Base-by-base conservation (phyloP, 2,329 filamentous ascomycete species). In the Monosporascus ibericus region DNA sequence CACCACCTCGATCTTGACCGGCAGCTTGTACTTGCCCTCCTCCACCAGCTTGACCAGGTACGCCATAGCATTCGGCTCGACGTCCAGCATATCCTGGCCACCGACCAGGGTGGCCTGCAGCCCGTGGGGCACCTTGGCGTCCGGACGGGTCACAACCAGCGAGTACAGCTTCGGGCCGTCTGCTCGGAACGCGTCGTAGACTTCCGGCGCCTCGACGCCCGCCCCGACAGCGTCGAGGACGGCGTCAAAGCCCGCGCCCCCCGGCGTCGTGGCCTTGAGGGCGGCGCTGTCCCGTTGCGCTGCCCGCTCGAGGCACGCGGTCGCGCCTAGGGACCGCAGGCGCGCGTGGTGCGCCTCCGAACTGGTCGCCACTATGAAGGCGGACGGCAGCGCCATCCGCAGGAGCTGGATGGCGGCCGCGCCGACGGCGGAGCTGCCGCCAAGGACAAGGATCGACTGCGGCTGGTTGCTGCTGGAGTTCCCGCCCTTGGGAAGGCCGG, bases 371-470 rank as follows among this genome's bases (percentile, higher is more conserved):
- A 71, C 56, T 24, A 72, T 66, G 5, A 52, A 58, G 8, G 58
- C 57, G 3, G 53, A 52, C 4, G 66, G 64, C 11, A 67, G 58
- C 5, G 68, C 66, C 5, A 65, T 48, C 11, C 68, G 68, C 3
- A 72, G 61, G 15, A 72, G 63, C 54, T 72, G 69, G 30, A 72
- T 65, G 15, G 65, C 64, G 3, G 62, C 58, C 2, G 63, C 56
- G 5, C 70, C 70, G 37, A 68, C 56, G 3, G 57, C 61, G 6
- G 69, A 70, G 51, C 66, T 67, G 20, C 66, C 70, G 36, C 70
- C 69, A 0, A 72, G 58, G 14, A 73, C 59, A 2, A 73, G 66
- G 30, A 71, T 56, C 0, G 67, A 69, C 48, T 53, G 51, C 17
- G 44, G 55, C 18, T 24, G 30, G 18, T 55, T 46, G 25, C 30